Evolutionary conservation across 257 asterid species (phyloP), one percentile per base, ranked within the genome.

Genomic region (Nicotiana obtusifolia): DNA sequence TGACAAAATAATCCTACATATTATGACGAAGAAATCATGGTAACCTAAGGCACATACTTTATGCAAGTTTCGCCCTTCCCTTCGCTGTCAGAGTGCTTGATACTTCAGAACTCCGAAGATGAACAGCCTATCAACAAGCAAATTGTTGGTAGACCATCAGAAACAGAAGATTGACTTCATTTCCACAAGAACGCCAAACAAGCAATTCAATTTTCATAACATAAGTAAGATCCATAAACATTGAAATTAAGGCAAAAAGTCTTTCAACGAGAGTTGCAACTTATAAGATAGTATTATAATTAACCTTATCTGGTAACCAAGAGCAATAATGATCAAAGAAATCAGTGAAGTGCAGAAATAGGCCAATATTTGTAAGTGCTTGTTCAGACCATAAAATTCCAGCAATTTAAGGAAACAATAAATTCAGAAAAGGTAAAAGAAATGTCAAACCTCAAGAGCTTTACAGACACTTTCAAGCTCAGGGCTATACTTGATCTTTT

Each of bases 391-490:
- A 30, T 37, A 67, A 67, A 28, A 24, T 52, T 24, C 31, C 53
- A 65, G 75, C 28, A 56, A 26, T 37, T 7, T 47, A 77, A 26
- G 75, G 44, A 52, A 13, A 41, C 47, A 60, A 56, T 31, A 64
- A 10, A 68, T 31, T 41, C 10, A 41, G 11, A 41, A 41, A 37
- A 7, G 47, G 47, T n/a, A 71, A 69, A 33, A 22, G 64, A 53
- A 24, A 75, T 35, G 77, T 69, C 88, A 79, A 65, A 95, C 99
- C 99, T 95, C 87, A 47, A 95, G 99, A 85, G 99, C 98, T 86
- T 88, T 86, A 90, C 97, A 91, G 86, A 94, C 97, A 49, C 91
- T 91, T 80, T 94, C 98, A 60, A 95, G 94, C 81, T 95, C 98
- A 0, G 90, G 89, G 3, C 93, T 88, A 53, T 95, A 95, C 54